Percentiles rank a stretch among this genome's conserved stretches.
Evolutionary conservation across 1,284 basidiomycete genomes (phyloP).

Genomic region (Heterobasidion occidentale): DNA sequence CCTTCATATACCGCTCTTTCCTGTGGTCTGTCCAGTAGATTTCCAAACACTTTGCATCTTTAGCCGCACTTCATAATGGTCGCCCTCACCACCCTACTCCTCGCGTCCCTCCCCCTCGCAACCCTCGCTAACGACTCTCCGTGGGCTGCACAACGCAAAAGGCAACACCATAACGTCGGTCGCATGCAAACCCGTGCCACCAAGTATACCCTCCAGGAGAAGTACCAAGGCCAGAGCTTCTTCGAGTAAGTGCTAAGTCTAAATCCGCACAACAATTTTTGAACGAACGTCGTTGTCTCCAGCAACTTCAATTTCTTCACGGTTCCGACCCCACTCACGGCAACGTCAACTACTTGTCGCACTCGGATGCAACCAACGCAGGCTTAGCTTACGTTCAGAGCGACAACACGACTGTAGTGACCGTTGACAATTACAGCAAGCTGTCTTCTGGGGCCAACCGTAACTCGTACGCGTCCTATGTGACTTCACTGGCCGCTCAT

Average conservation of each 20-base stretch:
- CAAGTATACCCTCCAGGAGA: conserved; percentile 26
- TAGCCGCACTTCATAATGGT: not conserved
- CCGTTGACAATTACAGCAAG: conserved; percentile 50
- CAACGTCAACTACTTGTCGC: conserved; percentile 45
- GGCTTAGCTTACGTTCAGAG: conserved; percentile 53
- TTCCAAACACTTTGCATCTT: not conserved
- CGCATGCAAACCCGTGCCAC: not conserved
- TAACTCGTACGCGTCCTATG: conserved; percentile 44
- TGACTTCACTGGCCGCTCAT: not conserved
- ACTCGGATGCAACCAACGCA: conserved; percentile 34
- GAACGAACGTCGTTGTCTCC: not conserved
- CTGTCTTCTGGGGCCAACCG: conserved; percentile 47
- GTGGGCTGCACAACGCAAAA: conserved; percentile 4
- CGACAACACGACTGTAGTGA: conserved; percentile 46
- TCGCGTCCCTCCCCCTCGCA: not conserved
- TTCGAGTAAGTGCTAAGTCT: conserved; percentile 14
- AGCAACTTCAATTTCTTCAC: conserved; percentile 61
- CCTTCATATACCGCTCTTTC: not conserved
- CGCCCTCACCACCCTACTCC: not conserved
- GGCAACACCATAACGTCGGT: conserved; percentile 11
- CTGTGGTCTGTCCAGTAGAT: not conserved
- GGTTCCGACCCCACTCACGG: conserved; percentile 60
- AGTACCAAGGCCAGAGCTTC: conserved; percentile 31
- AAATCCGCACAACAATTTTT: not conserved
- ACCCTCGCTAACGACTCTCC: not conserved